Evolutionary conservation across 345 rosid genomes (phyloP).

Genomic region (Mallotus nudiflorus): DNA sequence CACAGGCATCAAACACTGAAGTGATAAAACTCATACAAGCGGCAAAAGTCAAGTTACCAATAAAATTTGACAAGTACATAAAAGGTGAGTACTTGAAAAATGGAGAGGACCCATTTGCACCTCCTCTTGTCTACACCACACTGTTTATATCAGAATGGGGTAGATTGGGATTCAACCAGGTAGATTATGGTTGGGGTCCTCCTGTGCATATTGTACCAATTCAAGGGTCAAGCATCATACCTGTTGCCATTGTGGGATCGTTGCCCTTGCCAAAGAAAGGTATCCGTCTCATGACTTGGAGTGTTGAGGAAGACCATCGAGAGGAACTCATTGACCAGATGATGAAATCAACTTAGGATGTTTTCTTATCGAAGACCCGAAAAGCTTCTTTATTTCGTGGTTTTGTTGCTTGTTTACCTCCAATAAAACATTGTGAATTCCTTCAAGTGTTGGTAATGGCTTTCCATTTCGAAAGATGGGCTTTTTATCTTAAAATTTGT

Average conservation of each 20-base stretch:
- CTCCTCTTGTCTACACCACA: constrained; percentile 47
- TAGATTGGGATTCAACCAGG: constrained; percentile 57
- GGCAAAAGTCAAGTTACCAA: constrained; percentile 44
- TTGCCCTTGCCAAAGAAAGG: constrained; percentile 55
- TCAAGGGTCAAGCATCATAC: constrained; percentile 55
- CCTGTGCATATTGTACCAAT: constrained; percentile 55
- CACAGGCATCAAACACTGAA: constrained; percentile 29
- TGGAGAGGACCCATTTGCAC: constrained; percentile 56
- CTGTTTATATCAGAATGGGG: constrained; percentile 69
- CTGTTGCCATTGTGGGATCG: constrained; percentile 56
- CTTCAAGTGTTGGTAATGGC: too few relatives aligned
- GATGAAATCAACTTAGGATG: constrained; percentile 16
- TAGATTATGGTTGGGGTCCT: constrained; percentile 63
- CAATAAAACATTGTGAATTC: too few relatives aligned
- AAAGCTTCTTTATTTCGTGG: neutral
- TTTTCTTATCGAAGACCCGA: neutral
- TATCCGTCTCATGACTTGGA: constrained; percentile 72
- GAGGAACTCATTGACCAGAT: constrained; percentile 39
- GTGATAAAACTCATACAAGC: constrained; percentile 50
- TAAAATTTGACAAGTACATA: constrained; percentile 39
- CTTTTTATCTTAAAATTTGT: too few relatives aligned
- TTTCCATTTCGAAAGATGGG: too few relatives aligned
- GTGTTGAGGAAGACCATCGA: constrained; percentile 50
- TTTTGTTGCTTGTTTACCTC: neutral
- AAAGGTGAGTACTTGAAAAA: constrained; percentile 31